Evolutionary conservation across 2,329 filamentous ascomycete genomes (phyloP).

Genomic region (Scedosporium minutisporum): DNA sequence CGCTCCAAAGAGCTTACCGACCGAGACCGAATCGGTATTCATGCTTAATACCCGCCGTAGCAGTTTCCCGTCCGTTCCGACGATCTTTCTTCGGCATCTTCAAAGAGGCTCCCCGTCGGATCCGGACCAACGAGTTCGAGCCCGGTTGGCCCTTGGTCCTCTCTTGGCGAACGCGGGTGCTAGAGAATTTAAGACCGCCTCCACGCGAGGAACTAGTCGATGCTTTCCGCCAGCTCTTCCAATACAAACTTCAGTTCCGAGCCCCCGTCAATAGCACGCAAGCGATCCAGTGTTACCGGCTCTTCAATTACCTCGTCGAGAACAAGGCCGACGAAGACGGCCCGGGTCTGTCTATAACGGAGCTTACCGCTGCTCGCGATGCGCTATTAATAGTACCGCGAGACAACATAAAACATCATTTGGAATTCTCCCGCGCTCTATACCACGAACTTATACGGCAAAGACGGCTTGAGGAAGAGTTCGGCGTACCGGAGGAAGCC

Average conservation of each 20-base stretch:
- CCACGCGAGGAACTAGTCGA: conserved; percentile 50
- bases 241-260: conserved; percentile 37
- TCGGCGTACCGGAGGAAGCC: conserved; percentile 12
- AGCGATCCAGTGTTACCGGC: conserved; percentile 42
- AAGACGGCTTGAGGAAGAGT: conserved; percentile 10
- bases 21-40: not conserved
- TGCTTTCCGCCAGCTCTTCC: conserved; percentile 57
- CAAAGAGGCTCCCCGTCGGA: conserved; percentile 45
- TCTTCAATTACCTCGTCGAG: conserved; percentile 50
- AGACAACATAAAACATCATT: conserved; percentile 33
- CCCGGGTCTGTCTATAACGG: conserved; percentile 25
- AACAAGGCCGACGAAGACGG: conserved; percentile 23
- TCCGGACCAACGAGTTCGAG: conserved; percentile 54
- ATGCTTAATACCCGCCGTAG: not conserved
- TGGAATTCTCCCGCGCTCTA: conserved; percentile 35
- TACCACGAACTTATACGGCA: conserved; percentile 22
- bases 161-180: conserved; percentile 53
- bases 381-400: conserved; percentile 32
- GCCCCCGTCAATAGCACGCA: conserved; percentile 55
- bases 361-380: conserved; percentile 34
- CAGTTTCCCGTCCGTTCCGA: not conserved
- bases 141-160: conserved; percentile 65
- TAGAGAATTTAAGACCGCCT: conserved; percentile 56
- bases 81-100: conserved; percentile 55
- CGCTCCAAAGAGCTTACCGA: not conserved